Percentiles rank a stretch among this genome's conserved stretches.
Evolutionary conservation across 768 basidiomycete species (phyloP).

Genomic region (Auricularia sp.): DNA sequence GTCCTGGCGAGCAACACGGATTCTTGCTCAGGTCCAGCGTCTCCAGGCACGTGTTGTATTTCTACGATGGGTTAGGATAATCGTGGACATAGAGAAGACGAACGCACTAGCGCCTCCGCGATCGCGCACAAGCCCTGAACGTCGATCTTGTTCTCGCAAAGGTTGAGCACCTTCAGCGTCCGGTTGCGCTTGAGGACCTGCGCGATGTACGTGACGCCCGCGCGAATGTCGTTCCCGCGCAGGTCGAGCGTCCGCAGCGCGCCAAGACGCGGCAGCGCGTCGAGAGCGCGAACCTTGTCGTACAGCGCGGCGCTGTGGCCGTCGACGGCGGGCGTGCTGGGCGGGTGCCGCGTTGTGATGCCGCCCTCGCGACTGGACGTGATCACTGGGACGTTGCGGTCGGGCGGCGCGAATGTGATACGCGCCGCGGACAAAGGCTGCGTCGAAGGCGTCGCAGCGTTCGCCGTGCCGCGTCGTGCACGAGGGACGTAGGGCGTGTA

Average conservation of each 20-base stretch:
- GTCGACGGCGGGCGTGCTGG: conserved; percentile 8
- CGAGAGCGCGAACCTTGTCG: conserved; percentile 84
- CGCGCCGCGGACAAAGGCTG: not conserved
- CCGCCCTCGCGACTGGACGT: conserved; percentile 44
- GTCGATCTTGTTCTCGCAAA: conserved; percentile 92
- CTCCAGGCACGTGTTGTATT: conserved; percentile 90
- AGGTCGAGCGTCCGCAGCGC: conserved; percentile 83
- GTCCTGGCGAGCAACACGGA: conserved; percentile 73
- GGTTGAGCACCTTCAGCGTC: conserved; percentile 86
- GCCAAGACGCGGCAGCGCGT: conserved; percentile 76
- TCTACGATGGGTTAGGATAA: conserved; percentile 33
- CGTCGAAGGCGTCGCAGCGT: not conserved
- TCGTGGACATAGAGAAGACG: not conserved
- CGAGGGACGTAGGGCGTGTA: conserved; percentile 79
- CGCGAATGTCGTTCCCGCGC: conserved; percentile 78
- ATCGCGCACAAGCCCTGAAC: conserved; percentile 65
- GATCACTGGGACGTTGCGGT: conserved; percentile 46
- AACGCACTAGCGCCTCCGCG: conserved; percentile 78
- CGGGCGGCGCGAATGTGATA: conserved; percentile 2
- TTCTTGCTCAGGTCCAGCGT: conserved; percentile 90
- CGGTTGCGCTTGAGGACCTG: conserved; percentile 95
- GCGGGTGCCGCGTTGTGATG: conserved; percentile 35
- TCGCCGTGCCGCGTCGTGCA: conserved; percentile 34
- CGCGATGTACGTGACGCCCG: conserved; percentile 81
- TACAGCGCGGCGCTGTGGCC: conserved; percentile 68